Conservation (phyloP, 768 basidiomycete species). For the Imleria badia region DNA sequence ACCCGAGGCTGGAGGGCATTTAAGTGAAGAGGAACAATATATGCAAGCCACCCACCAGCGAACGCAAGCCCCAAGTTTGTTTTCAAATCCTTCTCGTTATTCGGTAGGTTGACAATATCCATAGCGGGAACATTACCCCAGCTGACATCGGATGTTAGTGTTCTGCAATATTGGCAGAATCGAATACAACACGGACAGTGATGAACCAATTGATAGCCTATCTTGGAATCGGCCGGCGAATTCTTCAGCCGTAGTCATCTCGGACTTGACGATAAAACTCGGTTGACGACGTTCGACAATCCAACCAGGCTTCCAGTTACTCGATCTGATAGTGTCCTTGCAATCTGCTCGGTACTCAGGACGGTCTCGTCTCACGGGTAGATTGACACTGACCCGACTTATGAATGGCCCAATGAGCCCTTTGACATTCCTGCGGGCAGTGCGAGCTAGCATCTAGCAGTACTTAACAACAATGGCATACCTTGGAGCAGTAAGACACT, state of each 20-base stretch:
- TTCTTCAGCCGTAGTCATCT: conserved; percentile 8
- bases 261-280: conserved; percentile 11
- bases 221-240: conserved; percentile 18
- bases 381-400: conserved; percentile 31
- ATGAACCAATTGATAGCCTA: conserved; percentile 27
- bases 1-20: conserved; percentile 42
- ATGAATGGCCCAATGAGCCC: conserved; percentile 39
- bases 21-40: background rate
- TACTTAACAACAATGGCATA: background rate
- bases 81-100: conserved; percentile 20
- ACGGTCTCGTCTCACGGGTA: background rate
- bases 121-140: conserved; percentile 39
- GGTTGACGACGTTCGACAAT: conserved; percentile 20
- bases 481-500: conserved; percentile 46
- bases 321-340: conserved; percentile 22
- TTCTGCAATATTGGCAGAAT: background rate
- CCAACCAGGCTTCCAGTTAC: conserved; percentile 24
- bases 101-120: conserved; percentile 29
- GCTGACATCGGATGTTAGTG: conserved; percentile 7
- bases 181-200: conserved; percentile 16
- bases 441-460: background rate
- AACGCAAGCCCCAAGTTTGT: conserved; percentile 27
- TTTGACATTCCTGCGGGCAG: conserved; percentile 39
- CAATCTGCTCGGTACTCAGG: conserved; percentile 17
- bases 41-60: conserved; percentile 16